Percentiles rank a stretch among this genome's conserved stretches.
These are phyloP conservation scores for Tulasnella sp. DNA, from an alignment of 768 basidiomycete genomes.

Conservation along the genomic window DNA sequence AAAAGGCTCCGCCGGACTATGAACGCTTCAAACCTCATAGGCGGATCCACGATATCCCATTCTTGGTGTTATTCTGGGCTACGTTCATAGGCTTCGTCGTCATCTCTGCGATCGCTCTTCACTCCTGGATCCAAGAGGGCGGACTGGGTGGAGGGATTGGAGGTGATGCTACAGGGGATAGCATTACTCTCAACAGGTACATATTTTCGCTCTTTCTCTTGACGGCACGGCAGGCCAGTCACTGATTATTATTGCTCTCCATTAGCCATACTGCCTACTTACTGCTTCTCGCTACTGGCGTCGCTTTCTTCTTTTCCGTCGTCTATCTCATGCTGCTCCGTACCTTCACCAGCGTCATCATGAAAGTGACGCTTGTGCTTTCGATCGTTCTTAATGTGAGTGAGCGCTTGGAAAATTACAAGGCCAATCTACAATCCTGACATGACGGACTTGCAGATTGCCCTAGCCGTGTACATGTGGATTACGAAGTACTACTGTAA, in stretches of 20 bases:
- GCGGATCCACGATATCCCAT: constrained; percentile 20
- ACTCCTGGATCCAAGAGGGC: constrained; percentile 48
- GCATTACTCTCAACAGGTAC: constrained; percentile 55
- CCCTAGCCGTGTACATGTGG: constrained; percentile 48
- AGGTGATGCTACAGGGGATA: constrained; percentile 38
- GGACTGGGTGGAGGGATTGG: constrained; percentile 66
- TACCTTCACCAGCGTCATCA: constrained; percentile 58
- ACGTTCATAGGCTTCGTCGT: constrained; percentile 62
- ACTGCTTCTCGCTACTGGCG: constrained; percentile 60
- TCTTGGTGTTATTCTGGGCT: constrained; percentile 44
- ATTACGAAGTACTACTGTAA: constrained; percentile 56
- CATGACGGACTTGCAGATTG: neutral
- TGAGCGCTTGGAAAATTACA: constrained; percentile 48
- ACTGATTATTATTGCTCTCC: neutral
- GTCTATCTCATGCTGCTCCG: constrained; percentile 60
- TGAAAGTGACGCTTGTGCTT: constrained; percentile 62
- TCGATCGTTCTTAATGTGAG: constrained; percentile 32
- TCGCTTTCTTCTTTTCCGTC: constrained; percentile 53
- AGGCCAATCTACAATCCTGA: constrained; percentile 22
- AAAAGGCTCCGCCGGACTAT: constrained; percentile 63
- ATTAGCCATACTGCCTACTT: constrained; percentile 61
- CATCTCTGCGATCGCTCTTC: constrained; percentile 52
- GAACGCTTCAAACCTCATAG: constrained; percentile 44
- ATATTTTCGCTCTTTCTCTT: constrained; percentile 19
- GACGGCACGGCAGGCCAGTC: neutral